phyloP scores from a whole-genome alignment of 176 grass and related monocot species.

The Chrysopogon serrulatus region DNA sequence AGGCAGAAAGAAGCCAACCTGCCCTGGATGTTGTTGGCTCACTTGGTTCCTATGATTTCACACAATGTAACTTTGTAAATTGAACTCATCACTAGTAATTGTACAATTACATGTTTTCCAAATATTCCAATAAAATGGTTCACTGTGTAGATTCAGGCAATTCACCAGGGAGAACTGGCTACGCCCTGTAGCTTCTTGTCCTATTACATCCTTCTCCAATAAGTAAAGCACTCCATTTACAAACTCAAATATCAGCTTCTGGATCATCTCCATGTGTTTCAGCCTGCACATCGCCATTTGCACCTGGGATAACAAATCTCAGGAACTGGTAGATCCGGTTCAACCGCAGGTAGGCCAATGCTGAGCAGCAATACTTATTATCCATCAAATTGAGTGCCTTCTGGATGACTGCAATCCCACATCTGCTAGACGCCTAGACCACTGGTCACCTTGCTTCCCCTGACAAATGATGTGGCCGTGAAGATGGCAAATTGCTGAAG shows the following conservation, averaged over 20 bases:
- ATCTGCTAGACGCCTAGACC: neutral
- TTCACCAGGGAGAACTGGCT: neutral
- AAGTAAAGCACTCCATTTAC: neutral
- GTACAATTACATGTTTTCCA: neutral
- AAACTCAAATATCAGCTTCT: conserved; percentile 63
- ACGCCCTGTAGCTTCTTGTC: conserved; percentile 1
- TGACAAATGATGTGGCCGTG: conserved; percentile 53
- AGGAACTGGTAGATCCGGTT: conserved; percentile 68
- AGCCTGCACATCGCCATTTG: conserved; percentile 53
- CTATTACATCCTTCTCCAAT: neutral
- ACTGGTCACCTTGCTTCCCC: conserved; percentile 40
- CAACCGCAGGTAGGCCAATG: conserved; percentile 58
- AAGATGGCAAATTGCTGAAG: conserved; percentile 86
- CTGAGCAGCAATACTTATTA: conserved; percentile 48
- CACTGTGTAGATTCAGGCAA: neutral
- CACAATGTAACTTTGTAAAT: neutral
- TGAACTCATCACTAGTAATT: neutral
- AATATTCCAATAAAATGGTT: neutral
- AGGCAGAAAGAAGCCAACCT: neutral
- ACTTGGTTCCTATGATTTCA: neutral
- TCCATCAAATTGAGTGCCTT: conserved; percentile 61
- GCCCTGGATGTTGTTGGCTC: neutral
- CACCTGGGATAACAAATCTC: conserved; percentile 62
- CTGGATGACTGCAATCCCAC: conserved; percentile 51
- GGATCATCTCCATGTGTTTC: conserved; percentile 78